Conservation (phyloP, 495 filamentous ascomycete species). For the Podospora sp. region DNA sequence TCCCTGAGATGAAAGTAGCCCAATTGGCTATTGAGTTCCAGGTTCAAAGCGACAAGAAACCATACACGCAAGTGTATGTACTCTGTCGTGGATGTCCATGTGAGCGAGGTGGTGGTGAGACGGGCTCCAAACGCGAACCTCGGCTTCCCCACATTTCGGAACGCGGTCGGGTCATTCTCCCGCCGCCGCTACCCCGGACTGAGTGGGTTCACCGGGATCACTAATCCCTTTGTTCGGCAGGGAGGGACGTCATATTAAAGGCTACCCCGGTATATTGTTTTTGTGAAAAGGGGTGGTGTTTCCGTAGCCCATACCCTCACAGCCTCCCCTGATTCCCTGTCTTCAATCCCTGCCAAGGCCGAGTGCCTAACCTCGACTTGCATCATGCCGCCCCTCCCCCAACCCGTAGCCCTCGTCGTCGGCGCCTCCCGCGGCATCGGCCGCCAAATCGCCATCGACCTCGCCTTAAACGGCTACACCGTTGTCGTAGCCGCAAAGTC, state of each 20-base stretch:
- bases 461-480: constrained; percentile 69
- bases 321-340: not conserved
- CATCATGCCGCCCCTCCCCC: constrained; percentile 21
- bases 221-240: not conserved
- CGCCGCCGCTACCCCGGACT: not conserved
- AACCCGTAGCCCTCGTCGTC: constrained; percentile 66
- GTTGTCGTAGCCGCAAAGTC: constrained; percentile 47
- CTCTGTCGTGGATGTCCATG: not conserved
- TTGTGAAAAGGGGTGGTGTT: not conserved
- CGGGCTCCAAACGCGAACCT: constrained; percentile 4
- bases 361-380: not conserved
- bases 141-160: constrained; percentile 16
- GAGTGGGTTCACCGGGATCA: not conserved
- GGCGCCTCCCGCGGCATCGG: constrained; percentile 80
- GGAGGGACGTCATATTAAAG: not conserved
- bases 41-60: not conserved
- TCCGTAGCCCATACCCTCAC: not conserved
- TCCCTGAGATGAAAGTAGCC: not conserved
- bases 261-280: not conserved
- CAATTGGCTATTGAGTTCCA: not conserved
- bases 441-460: constrained; percentile 74
- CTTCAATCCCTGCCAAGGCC: not conserved
- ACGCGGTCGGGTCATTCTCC: not conserved
- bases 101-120: not conserved
- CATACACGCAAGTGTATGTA: not conserved